Evolutionary conservation across 345 rosid genomes (phyloP).

Genomic region (Boechera divaricarpa): DNA sequence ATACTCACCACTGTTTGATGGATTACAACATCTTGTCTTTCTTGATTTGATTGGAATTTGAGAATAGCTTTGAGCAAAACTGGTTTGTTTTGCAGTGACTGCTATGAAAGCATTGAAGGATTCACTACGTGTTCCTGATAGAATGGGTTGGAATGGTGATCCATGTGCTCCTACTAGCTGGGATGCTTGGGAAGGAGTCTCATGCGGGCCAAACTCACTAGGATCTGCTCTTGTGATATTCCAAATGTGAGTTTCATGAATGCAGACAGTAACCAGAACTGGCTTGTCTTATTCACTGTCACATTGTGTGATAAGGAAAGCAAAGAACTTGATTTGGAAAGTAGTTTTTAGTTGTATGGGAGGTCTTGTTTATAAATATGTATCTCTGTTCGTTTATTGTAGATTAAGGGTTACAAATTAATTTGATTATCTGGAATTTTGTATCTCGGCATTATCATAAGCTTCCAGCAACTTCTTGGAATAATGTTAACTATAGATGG

Average conservation of each 20-base stretch:
- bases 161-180: conserved; percentile 98
- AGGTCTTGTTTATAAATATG: neutral
- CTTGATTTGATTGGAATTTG: conserved; percentile 2
- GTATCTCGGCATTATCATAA: neutral
- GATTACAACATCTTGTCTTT: neutral
- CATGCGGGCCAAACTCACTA: conserved; percentile 67
- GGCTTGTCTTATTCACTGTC: neutral
- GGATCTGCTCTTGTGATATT: conserved; percentile 77
- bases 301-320: neutral
- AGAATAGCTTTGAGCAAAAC: conserved; percentile 8
- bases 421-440: neutral
- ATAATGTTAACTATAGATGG: neutral
- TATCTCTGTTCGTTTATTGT: neutral
- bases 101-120: conserved; percentile 97
- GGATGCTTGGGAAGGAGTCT: conserved; percentile 99
- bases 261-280: neutral
- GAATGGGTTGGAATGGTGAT: conserved; percentile 99
- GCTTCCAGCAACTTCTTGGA: neutral
- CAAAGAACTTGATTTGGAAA: conserved; percentile 3
- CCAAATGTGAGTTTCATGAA: conserved; percentile 69
- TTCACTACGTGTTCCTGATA: conserved; percentile 78
- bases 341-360: neutral
- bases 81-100: conserved; percentile 50
- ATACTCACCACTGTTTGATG: neutral
- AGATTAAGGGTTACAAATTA: neutral